A percentile compares a stretch with the other conserved stretches of the same genome.
phyloP scores from a whole-genome alignment of 441 rosid species.

The Melastoma candidum region DNA sequence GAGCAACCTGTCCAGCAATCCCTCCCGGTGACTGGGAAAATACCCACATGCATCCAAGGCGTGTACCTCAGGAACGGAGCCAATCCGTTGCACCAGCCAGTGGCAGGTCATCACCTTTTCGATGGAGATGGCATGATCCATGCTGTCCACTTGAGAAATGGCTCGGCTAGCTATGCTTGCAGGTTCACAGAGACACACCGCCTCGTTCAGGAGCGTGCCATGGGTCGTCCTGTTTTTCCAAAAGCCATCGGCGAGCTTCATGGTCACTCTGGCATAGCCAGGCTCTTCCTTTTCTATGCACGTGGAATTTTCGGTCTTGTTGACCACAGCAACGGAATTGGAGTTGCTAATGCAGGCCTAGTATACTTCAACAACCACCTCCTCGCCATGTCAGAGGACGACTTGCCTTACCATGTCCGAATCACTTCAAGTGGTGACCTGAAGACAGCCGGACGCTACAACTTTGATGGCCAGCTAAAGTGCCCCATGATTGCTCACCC shows the following conservation, averaged over 20 bases:
- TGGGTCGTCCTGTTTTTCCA: constrained; percentile 61
- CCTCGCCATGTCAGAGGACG: constrained; percentile 7
- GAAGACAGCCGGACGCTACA: constrained; percentile 1
- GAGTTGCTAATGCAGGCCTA: constrained; percentile 1
- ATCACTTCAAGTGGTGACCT: not conserved
- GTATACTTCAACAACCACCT: constrained; percentile 3
- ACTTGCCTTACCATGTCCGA: not conserved
- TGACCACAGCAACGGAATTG: constrained; percentile 42
- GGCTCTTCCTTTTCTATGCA: constrained; percentile 55
- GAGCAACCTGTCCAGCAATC: constrained; percentile 40
- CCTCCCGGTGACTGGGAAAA: constrained; percentile 40
- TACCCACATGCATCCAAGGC: constrained; percentile 53
- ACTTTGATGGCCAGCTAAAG: constrained; percentile 1
- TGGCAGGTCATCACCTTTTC: constrained; percentile 70
- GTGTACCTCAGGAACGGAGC: constrained; percentile 76
- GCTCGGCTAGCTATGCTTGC: constrained; percentile 51
- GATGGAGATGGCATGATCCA: constrained; percentile 92
- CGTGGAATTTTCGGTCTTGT: constrained; percentile 50
- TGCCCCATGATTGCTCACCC: constrained; percentile 5
- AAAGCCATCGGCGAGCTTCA: constrained; percentile 85
- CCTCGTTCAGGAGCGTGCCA: constrained; percentile 39
- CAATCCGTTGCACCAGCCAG: constrained; percentile 59
- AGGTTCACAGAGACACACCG: constrained; percentile 66
- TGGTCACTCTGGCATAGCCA: constrained; percentile 63
- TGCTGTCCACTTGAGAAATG: constrained; percentile 35